phyloP scores from a whole-genome alignment of 2,329 filamentous ascomycete species.

The Penicillium rolfsii region DNA sequence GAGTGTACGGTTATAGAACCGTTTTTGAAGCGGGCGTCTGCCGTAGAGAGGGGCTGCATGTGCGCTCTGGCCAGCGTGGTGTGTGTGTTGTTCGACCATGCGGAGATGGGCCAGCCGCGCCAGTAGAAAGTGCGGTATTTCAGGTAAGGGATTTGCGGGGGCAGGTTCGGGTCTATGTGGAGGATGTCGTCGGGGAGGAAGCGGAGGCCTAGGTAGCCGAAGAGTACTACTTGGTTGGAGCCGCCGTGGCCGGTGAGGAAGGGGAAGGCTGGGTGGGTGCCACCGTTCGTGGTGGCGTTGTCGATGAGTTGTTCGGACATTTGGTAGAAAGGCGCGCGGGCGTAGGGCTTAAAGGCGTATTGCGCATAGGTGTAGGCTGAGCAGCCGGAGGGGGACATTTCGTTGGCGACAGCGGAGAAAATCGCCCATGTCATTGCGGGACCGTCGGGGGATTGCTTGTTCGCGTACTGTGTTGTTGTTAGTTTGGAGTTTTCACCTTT shows the following conservation, averaged over 20 bases:
- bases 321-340: slow-evolving; percentile 69
- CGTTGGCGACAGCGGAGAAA: slow-evolving; percentile 68
- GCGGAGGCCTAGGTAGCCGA: slow-evolving; percentile 68
- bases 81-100: slow-evolving; percentile 65
- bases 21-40: slow-evolving; percentile 58
- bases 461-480: slow-evolving; percentile 59
- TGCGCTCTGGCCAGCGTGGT: slow-evolving; percentile 62
- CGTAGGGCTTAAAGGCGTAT: slow-evolving; percentile 66
- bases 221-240: slow-evolving; percentile 67
- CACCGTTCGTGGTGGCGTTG: slow-evolving; percentile 62
- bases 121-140: slow-evolving; percentile 68
- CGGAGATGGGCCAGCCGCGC: slow-evolving; percentile 66
- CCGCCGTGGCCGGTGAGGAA: slow-evolving; percentile 74
- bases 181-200: slow-evolving; percentile 62
- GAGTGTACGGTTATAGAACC: slow-evolving; percentile 62
- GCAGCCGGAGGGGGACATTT: slow-evolving; percentile 68
- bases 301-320: slow-evolving; percentile 71
- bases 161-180: slow-evolving; percentile 65
- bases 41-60: slow-evolving; percentile 52
- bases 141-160: slow-evolving; percentile 65
- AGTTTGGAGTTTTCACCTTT: not conserved
- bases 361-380: slow-evolving; percentile 69
- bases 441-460: slow-evolving; percentile 68
- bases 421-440: slow-evolving; percentile 75
- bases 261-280: slow-evolving; percentile 69